Conservation (phyloP, 176 grass and related monocot genomes). For the Elaeis guineensis region DNA sequence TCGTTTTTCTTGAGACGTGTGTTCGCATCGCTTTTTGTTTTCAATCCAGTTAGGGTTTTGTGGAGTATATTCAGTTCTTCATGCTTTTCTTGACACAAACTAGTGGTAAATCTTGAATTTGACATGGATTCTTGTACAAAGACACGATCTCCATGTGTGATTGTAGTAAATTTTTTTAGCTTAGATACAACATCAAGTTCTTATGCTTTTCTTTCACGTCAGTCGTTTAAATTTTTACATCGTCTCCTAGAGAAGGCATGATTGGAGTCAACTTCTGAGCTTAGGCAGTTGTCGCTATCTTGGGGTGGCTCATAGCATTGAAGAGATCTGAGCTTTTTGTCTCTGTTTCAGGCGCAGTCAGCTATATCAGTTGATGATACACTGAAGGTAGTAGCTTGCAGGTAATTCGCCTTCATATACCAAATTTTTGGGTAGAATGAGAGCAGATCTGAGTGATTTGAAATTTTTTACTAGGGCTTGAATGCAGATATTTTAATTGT, state of each 20-base stretch:
- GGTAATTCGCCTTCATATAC: slow-evolving; percentile 35
- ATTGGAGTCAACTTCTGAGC: slow-evolving; percentile 5
- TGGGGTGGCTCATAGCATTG: slow-evolving; percentile 7
- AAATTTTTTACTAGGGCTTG: not conserved
- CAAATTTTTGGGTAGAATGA: not conserved
- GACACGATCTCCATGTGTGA: not conserved
- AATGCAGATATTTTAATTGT: slow-evolving; percentile 10
- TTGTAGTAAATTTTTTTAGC: slow-evolving; percentile 3
- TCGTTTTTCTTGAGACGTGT: not conserved
- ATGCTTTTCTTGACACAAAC: too few relatives aligned
- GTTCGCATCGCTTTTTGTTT: too few relatives aligned
- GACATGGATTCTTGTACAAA: too few relatives aligned
- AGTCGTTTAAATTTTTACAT: too few relatives aligned
- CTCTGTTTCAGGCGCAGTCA: slow-evolving; percentile 48
- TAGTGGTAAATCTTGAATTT: too few relatives aligned
- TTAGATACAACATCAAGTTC: not conserved
- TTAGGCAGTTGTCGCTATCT: not conserved
- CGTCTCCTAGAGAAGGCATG: not conserved
- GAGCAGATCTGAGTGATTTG: not conserved
- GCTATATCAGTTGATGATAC: slow-evolving; percentile 90
- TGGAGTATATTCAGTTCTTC: too few relatives aligned
- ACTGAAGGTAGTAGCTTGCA: slow-evolving; percentile 89
- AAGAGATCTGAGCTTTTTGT: not conserved
- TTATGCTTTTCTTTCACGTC: too few relatives aligned
- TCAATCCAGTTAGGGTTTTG: too few relatives aligned